Evolutionary conservation across 176 grass and related monocot species (phyloP).

Genomic region (Aegilops tauschii): DNA sequence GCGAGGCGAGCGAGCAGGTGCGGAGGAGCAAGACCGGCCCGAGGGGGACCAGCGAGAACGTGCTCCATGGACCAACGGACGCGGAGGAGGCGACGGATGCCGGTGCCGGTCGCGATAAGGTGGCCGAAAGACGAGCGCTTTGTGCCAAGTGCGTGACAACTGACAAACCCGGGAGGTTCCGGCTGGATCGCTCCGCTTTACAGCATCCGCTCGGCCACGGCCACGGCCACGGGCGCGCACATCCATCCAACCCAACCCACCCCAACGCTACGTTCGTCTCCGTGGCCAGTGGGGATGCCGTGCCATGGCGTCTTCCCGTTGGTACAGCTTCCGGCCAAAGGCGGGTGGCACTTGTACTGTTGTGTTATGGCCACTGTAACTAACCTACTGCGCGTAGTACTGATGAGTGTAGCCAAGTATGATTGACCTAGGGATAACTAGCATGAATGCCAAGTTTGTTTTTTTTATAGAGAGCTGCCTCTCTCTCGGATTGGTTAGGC

Average conservation of each 20-base stretch:
- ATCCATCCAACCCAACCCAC: neutral
- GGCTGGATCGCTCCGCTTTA: constrained; percentile 33
- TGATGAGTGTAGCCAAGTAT: neutral
- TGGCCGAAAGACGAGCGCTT: neutral
- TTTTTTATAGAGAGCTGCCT: no score
- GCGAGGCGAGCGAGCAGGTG: neutral
- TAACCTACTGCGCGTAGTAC: neutral
- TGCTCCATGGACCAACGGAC: neutral
- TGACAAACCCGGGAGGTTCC: neutral
- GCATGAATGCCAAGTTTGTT: no score
- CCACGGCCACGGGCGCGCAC: neutral
- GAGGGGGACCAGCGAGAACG: neutral
- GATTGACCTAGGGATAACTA: neutral
- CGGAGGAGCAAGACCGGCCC: neutral
- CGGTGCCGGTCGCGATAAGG: neutral
- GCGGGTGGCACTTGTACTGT: neutral
- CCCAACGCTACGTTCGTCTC: neutral
- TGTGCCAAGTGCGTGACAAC: constrained; percentile 9
- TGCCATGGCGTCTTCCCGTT: neutral
- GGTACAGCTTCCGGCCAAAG: neutral
- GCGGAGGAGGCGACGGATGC: neutral
- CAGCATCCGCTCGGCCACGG: constrained; percentile 21
- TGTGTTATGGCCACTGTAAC: neutral
- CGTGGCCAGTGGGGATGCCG: neutral
- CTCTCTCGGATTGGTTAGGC: neutral